These are phyloP conservation scores for Chlorella sp. DNA, from an alignment of 139 green algal genomes.

Conservation along the genomic window DNA sequence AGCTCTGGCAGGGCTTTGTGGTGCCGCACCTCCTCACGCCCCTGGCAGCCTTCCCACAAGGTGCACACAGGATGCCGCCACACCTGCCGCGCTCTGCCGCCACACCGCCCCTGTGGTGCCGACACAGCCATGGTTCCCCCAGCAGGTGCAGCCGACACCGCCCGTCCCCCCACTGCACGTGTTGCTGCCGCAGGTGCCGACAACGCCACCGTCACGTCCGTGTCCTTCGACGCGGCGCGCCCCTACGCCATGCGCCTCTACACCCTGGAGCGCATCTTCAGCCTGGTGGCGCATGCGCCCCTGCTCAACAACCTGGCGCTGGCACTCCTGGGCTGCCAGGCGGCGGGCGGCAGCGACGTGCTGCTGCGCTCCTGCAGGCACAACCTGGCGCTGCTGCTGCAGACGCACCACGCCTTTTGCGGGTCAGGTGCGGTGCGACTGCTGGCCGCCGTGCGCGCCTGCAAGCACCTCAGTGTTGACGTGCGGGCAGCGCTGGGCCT, in stretches of 20 bases:
- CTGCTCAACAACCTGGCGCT: constrained; percentile 46
- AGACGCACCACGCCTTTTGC: neutral
- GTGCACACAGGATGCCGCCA: neutral
- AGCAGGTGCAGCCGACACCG: neutral
- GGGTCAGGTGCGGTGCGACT: neutral
- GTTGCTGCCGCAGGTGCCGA: neutral
- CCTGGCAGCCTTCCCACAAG: too few species aligned
- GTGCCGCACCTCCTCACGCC: constrained; percentile 59
- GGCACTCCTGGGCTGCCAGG: constrained; percentile 33
- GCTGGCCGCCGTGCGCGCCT: neutral
- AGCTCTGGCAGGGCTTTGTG: constrained; percentile 55
- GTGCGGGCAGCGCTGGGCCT: neutral
- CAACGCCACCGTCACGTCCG: neutral
- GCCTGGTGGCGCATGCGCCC: constrained; percentile 41
- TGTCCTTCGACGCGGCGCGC: neutral
- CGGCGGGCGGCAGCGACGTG: neutral
- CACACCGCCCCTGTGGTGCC: neutral
- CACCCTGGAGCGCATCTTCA: constrained; percentile 71
- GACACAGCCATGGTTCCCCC: neutral
- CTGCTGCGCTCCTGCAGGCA: neutral
- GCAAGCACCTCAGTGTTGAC: neutral
- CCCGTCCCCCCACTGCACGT: too few species aligned
- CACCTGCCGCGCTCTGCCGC: neutral
- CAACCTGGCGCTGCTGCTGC: neutral
- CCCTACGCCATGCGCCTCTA: constrained; percentile 32